phyloP scores from a whole-genome alignment of 2,329 filamentous ascomycete species.

The Paramyrothecium roridum region DNA sequence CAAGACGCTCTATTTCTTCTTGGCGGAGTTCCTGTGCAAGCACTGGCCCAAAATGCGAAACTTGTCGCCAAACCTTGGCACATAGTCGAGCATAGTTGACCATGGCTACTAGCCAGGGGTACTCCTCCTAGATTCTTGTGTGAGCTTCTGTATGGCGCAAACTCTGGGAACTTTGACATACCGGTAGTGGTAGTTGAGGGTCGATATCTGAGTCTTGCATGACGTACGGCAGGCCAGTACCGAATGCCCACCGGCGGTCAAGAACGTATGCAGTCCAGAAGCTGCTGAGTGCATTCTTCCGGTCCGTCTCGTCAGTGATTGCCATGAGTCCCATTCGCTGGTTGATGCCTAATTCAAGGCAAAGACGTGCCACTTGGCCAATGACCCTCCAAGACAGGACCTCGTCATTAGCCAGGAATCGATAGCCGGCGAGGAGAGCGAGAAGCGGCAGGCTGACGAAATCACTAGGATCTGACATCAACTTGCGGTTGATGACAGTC shows the following conservation, averaged over 20 bases:
- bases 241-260: slow-evolving; percentile 84
- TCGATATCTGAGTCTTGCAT: slow-evolving; percentile 86
- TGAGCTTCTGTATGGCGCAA: slow-evolving; percentile 12
- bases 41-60: slow-evolving; percentile 63
- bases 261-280: slow-evolving; percentile 88
- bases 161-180: slow-evolving; percentile 37
- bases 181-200: slow-evolving; percentile 72
- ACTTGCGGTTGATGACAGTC: slow-evolving; percentile 62
- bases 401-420: slow-evolving; percentile 85
- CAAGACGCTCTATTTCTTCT: slow-evolving; percentile 75
- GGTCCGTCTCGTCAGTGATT: slow-evolving; percentile 66
- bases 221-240: slow-evolving; percentile 83
- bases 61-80: slow-evolving; percentile 82
- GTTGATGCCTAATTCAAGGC: slow-evolving; percentile 80
- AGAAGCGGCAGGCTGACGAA: slow-evolving; percentile 48
- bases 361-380: slow-evolving; percentile 76
- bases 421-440: slow-evolving; percentile 59
- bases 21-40: slow-evolving; percentile 63
- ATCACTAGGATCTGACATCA: slow-evolving; percentile 51
- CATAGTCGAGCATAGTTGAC: slow-evolving; percentile 78
- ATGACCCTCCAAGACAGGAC: slow-evolving; percentile 83
- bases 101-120: slow-evolving; percentile 79
- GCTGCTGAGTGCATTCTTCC: slow-evolving; percentile 64
- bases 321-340: slow-evolving; percentile 68
- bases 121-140: slow-evolving; percentile 39